Evolutionary conservation across 2,329 filamentous ascomycete genomes (phyloP).

Genomic region (Thielaviopsis cerberus): DNA sequence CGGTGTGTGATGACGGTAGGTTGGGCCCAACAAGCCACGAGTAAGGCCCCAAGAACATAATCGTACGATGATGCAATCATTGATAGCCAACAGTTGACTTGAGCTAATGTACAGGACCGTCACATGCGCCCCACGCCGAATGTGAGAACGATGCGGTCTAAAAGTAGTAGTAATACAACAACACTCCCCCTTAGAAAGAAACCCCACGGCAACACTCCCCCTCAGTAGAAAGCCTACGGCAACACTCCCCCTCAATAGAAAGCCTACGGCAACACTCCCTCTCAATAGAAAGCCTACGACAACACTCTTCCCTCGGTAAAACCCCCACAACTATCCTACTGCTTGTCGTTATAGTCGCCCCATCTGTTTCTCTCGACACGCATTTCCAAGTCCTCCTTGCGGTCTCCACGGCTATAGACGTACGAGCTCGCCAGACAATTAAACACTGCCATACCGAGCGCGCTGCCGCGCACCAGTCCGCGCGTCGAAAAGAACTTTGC

Average conservation of each 20-base stretch:
- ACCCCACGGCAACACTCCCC: no score
- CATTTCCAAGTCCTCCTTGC: conserved; percentile 29
- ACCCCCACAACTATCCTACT: neutral
- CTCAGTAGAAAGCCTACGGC: no score
- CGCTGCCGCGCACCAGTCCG: conserved; percentile 31
- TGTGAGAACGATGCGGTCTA: neutral
- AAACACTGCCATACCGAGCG: conserved; percentile 29
- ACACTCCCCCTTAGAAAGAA: no score
- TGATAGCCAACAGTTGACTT: neutral
- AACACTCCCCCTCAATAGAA: no score
- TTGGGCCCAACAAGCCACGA: no score
- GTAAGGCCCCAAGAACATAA: no score
- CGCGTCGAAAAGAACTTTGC: conserved; percentile 26
- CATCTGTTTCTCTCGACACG: conserved; percentile 33
- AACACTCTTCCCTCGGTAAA: no score
- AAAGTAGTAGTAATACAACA: neutral
- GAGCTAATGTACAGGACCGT: neutral
- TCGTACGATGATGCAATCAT: neutral
- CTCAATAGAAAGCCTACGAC: no score
- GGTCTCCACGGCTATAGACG: conserved; percentile 33
- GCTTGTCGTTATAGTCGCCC: conserved; percentile 18
- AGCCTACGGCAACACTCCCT: no score
- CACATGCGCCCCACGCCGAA: neutral
- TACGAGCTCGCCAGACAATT: conserved; percentile 33
- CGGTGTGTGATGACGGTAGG: no score